Conservation (phyloP, 2,329 filamentous ascomycete species). For the Pseudogymnoascus sp. region DNA sequence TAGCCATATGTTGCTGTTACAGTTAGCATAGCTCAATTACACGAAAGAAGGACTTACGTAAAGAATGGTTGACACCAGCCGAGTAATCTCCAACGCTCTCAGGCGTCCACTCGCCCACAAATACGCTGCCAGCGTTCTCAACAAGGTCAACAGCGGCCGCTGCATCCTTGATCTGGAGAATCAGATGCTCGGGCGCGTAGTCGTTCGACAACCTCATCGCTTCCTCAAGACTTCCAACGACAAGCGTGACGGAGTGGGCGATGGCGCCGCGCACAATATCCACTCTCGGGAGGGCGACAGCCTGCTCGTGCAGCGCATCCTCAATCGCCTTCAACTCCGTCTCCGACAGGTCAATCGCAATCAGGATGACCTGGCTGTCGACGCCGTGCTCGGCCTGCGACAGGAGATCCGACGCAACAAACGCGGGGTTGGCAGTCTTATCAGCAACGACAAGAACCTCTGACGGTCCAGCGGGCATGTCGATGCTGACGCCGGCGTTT, state of each 20-base stretch:
- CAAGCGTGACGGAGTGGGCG: constrained; percentile 81
- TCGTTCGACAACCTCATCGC: constrained; percentile 80
- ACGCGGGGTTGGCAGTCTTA: constrained; percentile 77
- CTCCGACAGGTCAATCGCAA: constrained; percentile 74
- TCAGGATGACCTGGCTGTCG: constrained; percentile 88
- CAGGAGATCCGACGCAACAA: constrained; percentile 89
- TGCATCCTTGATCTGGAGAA: constrained; percentile 77
- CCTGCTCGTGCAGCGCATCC: constrained; percentile 82
- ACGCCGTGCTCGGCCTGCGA: constrained; percentile 96
- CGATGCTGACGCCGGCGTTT: constrained; percentile 87
- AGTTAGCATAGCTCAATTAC: constrained; percentile 6
- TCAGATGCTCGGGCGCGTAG: constrained; percentile 94
- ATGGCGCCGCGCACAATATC: constrained; percentile 90
- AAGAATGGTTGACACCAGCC: constrained; percentile 92
- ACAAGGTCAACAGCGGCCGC: constrained; percentile 68
- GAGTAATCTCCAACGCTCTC: constrained; percentile 98
- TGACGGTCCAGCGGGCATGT: constrained; percentile 96
- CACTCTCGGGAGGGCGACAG: constrained; percentile 76
- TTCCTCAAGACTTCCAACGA: constrained; percentile 62
- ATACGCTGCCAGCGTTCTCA: constrained; percentile 91
- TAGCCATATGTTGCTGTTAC: constrained; percentile 85
- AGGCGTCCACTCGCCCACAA: constrained; percentile 92
- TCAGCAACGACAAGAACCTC: constrained; percentile 97
- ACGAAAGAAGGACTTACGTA: constrained; percentile 60
- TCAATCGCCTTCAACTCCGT: constrained; percentile 74